A percentile compares a stretch with the other conserved stretches of the same genome.
phyloP scores from a whole-genome alignment of 495 filamentous ascomycete genomes.

The Penicillium mononematosum region DNA sequence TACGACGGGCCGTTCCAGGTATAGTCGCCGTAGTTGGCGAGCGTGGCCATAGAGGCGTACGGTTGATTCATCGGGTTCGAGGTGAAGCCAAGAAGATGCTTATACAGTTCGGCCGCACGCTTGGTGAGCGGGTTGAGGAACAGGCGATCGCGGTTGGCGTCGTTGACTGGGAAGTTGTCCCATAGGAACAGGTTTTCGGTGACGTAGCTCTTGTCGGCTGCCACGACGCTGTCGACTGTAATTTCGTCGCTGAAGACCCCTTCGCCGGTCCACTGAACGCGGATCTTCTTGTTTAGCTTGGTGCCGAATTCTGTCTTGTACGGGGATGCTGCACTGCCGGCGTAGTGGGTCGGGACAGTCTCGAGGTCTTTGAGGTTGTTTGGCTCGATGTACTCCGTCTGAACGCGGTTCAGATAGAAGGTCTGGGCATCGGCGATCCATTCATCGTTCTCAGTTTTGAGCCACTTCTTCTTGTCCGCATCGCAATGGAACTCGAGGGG shows the following conservation, averaged over 20 bases:
- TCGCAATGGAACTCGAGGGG: constrained; percentile 15
- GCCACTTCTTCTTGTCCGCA: constrained; percentile 13
- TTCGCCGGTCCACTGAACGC: constrained; percentile 22
- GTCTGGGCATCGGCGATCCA: constrained; percentile 20
- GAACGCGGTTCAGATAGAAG: constrained; percentile 19
- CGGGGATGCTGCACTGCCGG: constrained; percentile 14
- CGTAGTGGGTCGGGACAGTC: constrained; percentile 20
- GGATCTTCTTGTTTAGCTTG: constrained; percentile 19
- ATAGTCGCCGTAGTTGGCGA: constrained; percentile 20
- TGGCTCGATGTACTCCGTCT: constrained; percentile 12
- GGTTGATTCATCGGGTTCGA: constrained; percentile 19
- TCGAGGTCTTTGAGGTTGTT: constrained; percentile 17
- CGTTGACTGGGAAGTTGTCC: constrained; percentile 23
- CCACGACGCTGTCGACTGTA: constrained; percentile 16
- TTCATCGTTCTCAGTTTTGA: not conserved
- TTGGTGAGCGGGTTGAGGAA: constrained; percentile 20
- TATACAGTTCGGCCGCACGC: constrained; percentile 13
- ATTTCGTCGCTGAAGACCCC: constrained; percentile 21
- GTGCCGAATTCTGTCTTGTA: constrained; percentile 22
- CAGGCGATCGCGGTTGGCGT: constrained; percentile 15
- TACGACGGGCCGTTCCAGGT: constrained; percentile 18
- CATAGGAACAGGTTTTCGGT: constrained; percentile 20
- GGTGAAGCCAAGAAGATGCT: constrained; percentile 19
- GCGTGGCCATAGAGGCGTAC: constrained; percentile 17
- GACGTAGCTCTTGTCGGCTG: constrained; percentile 13